Evolutionary conservation across 2,329 filamentous ascomycete species (phyloP).

Genomic region (Davidsoniella neocaledoniae): DNA sequence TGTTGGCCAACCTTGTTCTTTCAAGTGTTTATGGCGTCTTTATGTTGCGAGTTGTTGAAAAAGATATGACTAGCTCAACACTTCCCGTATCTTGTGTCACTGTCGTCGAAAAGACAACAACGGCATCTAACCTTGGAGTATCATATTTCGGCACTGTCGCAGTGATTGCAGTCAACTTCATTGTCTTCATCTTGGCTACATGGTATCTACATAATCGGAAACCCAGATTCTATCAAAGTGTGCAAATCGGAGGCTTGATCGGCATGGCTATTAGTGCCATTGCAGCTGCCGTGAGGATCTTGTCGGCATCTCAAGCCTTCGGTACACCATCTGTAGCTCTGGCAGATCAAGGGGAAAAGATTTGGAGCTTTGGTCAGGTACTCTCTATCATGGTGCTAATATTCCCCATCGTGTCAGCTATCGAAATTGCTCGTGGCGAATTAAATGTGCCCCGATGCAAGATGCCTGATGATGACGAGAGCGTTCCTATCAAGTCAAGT

Average conservation of each 20-base stretch:
- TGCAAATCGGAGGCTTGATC: constrained; percentile 36
- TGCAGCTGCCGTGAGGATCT: constrained; percentile 39
- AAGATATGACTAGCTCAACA: constrained; percentile 31
- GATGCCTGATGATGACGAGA: not conserved
- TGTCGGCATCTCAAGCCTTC: constrained; percentile 44
- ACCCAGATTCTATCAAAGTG: constrained; percentile 35
- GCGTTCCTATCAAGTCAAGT: not conserved
- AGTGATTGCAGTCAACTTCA: constrained; percentile 39
- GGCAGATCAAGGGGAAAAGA: constrained; percentile 33
- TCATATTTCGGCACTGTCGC: constrained; percentile 43
- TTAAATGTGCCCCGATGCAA: constrained; percentile 19
- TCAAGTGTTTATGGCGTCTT: constrained; percentile 39
- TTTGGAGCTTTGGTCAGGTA: constrained; percentile 48
- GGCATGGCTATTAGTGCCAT: constrained; percentile 41
- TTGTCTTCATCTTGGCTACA: constrained; percentile 42
- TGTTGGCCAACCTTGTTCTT: constrained; percentile 47
- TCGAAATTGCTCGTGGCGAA: constrained; percentile 41
- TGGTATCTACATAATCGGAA: constrained; percentile 46
- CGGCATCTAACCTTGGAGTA: constrained; percentile 25
- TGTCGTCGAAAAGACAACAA: constrained; percentile 17
- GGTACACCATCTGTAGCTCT: constrained; percentile 33
- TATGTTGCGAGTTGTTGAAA: constrained; percentile 36
- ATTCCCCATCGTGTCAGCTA: constrained; percentile 40
- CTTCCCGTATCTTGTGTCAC: constrained; percentile 47
- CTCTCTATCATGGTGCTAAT: constrained; percentile 41